phyloP scores from a whole-genome alignment of 805 yeast genomes.

The Priceomyces fermenticarens region DNA sequence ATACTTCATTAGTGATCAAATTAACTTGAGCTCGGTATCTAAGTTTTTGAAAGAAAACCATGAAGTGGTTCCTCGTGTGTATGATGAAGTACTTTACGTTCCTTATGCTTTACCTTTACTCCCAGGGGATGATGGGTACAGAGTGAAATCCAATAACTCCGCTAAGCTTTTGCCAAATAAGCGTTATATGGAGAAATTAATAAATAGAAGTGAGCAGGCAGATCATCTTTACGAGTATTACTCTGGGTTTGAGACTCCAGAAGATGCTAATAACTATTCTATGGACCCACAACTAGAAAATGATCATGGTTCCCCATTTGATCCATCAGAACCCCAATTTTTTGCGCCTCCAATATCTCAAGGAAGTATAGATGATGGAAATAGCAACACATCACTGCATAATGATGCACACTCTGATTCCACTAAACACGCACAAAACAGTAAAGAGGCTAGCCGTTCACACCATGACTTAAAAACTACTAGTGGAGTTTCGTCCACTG shows the following conservation, averaged over 20 bases:
- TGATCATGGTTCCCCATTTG: conserved; percentile 58
- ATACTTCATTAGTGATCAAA: conserved; percentile 82
- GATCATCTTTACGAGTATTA: conserved; percentile 92
- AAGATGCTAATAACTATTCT: conserved; percentile 47
- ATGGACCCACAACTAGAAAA: conserved; percentile 44
- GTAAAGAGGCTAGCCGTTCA: not conserved
- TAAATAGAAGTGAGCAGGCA: conserved; percentile 76
- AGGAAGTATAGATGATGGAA: conserved; percentile 13
- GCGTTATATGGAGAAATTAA: conserved; percentile 67
- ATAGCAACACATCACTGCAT: conserved; percentile 2
- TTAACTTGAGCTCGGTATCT: conserved; percentile 60
- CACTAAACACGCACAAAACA: not conserved
- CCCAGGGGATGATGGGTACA: conserved; percentile 77
- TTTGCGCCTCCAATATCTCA: conserved; percentile 50
- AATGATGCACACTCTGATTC: not conserved
- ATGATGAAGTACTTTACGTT: conserved; percentile 91
- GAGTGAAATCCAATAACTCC: conserved; percentile 68
- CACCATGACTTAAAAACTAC: not conserved
- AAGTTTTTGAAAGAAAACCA: conserved; percentile 67
- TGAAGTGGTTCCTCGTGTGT: conserved; percentile 79
- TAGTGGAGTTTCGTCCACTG: conserved; percentile 13
- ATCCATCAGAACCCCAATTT: conserved; percentile 91
- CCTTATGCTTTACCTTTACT: conserved; percentile 84
- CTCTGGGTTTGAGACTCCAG: conserved; percentile 71
- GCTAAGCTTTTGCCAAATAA: conserved; percentile 41